phyloP scores from a whole-genome alignment of 164 flowering plant species.

The Macadamia tetraphylla region DNA sequence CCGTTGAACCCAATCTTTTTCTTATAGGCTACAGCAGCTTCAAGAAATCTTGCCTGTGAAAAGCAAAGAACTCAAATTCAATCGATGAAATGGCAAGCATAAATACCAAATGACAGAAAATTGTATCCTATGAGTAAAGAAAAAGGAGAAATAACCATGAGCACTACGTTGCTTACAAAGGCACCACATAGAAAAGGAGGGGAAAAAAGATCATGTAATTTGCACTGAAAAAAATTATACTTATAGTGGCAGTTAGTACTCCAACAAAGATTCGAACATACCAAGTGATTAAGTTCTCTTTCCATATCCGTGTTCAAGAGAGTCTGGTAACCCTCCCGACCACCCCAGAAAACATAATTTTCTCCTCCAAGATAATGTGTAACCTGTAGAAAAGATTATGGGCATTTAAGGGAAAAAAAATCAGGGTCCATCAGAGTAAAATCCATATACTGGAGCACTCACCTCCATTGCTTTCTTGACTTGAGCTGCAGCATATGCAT shows the following conservation, averaged over 20 bases:
- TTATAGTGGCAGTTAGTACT: neutral
- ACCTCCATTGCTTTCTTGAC: constrained; percentile 99
- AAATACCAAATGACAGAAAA: neutral
- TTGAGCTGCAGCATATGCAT: constrained; percentile 94
- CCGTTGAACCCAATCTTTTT: constrained; percentile 97
- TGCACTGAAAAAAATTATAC: too few relatives aligned
- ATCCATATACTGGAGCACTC: constrained; percentile 6
- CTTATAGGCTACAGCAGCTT: constrained; percentile 85
- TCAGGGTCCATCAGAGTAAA: neutral
- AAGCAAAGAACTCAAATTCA: constrained; percentile 2
- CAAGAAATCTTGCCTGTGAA: constrained; percentile 73
- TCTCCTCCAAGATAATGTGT: constrained; percentile 96
- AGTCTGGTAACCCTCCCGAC: constrained; percentile 92
- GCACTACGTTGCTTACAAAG: too few relatives aligned
- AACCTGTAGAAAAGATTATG: constrained; percentile 39
- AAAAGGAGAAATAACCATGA: too few relatives aligned
- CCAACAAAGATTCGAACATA: constrained; percentile 16
- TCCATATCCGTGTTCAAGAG: constrained; percentile 96
- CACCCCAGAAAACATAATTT: constrained; percentile 98
- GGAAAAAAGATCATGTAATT: too few relatives aligned
- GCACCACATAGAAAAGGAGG: too few relatives aligned
- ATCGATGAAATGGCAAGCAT: neutral
- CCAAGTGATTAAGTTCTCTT: constrained; percentile 93
- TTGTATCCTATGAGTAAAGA: too few relatives aligned
- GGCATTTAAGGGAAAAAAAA: neutral